Conservation (phyloP, 331 rosid genomes). For the Malus hybrid region DNA sequence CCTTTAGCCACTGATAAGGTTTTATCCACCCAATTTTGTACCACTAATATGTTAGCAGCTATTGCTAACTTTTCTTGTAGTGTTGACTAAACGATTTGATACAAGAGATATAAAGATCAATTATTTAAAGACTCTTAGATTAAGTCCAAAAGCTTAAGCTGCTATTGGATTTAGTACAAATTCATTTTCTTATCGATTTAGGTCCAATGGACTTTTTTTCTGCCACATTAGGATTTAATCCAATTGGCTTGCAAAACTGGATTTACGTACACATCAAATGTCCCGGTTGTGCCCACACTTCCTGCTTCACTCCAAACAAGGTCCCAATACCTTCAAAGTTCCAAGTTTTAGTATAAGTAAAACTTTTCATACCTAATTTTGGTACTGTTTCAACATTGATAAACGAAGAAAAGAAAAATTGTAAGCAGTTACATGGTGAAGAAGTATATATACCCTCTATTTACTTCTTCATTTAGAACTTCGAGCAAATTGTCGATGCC, state of each 20-base stretch:
- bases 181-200: too few species aligned
- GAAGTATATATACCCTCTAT: constrained; percentile 54
- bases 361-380: too few species aligned
- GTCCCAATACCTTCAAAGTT: constrained; percentile 68
- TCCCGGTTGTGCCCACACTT: constrained; percentile 51
- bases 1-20: too few species aligned
- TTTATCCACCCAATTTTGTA: not conserved
- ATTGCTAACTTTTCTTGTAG: too few species aligned
- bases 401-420: not conserved
- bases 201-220: too few species aligned
- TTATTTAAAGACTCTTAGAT: too few species aligned
- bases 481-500: constrained; percentile 79
- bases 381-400: not conserved
- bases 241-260: too few species aligned
- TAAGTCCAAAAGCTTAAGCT: too few species aligned
- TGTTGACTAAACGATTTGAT: too few species aligned
- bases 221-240: too few species aligned
- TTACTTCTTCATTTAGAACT: constrained; percentile 39
- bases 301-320: constrained; percentile 71
- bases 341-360: not conserved
- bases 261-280: constrained; percentile 21
- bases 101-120: too few species aligned
- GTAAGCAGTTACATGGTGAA: not conserved
- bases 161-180: too few species aligned
- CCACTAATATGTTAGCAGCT: not conserved